These are phyloP conservation scores for Trifolium subterraneum DNA, from an alignment of 306 rosid species.

Conservation along the genomic window DNA sequence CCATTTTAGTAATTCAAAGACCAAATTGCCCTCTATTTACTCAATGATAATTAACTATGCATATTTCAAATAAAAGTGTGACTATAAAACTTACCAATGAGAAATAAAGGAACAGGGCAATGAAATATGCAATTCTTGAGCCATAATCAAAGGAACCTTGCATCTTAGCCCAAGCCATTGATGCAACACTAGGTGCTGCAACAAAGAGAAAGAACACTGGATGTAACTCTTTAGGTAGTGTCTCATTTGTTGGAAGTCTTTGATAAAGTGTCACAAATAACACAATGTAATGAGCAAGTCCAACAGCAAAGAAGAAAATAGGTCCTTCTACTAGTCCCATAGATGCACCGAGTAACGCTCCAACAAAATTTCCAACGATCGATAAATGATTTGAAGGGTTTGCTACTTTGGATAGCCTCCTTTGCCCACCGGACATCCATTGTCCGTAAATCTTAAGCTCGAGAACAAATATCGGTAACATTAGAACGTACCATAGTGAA, in stretches of 20 bases:
- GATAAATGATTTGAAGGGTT: constrained; percentile 89
- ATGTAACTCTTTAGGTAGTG: constrained; percentile 91
- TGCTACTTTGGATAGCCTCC: constrained; percentile 86
- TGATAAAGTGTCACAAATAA: constrained; percentile 91
- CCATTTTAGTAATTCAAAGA: neutral
- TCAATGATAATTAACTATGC: neutral
- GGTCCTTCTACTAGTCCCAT: constrained; percentile 96
- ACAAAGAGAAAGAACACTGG: constrained; percentile 93
- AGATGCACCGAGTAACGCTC: constrained; percentile 82
- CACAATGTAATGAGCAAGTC: constrained; percentile 80
- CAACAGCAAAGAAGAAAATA: constrained; percentile 83
- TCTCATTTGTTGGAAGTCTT: constrained; percentile 85
- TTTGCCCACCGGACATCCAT: constrained; percentile 96
- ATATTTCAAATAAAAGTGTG: neutral
- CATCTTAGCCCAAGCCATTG: constrained; percentile 89
- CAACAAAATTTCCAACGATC: constrained; percentile 86
- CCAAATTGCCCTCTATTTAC: neutral
- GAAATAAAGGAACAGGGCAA: constrained; percentile 85
- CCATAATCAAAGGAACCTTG: constrained; percentile 84
- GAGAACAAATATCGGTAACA: constrained; percentile 75
- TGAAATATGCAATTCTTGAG: constrained; percentile 75
- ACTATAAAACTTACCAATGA: constrained; percentile 63
- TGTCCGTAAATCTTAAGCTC: constrained; percentile 96
- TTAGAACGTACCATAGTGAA: constrained; percentile 77
- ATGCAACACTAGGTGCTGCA: constrained; percentile 96